phyloP scores from a whole-genome alignment of 2,329 filamentous ascomycete species.

The Lachnellula willkommii region DNA sequence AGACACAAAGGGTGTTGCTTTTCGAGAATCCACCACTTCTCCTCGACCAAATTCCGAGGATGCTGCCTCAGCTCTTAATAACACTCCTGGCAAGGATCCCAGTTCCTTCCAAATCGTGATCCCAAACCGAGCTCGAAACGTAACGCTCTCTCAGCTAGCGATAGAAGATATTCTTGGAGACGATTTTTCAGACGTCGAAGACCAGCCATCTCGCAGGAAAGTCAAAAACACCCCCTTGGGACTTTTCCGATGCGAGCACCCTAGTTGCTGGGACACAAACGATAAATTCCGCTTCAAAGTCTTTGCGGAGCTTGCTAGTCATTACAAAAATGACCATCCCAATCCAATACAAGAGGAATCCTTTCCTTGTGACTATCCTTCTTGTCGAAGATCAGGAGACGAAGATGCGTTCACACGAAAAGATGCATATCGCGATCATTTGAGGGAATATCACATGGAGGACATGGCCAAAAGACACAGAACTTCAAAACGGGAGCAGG shows the following conservation, averaged over 20 bases:
- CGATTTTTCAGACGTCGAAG: neutral
- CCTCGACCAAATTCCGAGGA: no score
- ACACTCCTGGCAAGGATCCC: neutral
- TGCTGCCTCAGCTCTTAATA: neutral
- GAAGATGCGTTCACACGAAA: conserved; percentile 37
- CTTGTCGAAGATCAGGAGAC: conserved; percentile 24
- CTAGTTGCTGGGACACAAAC: conserved; percentile 7
- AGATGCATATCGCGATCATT: conserved; percentile 42
- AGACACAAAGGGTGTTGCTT: no score
- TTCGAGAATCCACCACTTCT: no score
- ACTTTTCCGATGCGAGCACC: conserved; percentile 9
- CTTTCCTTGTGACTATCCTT: conserved; percentile 25
- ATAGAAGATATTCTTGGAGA: conserved; percentile 1
- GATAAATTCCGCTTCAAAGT: conserved; percentile 10
- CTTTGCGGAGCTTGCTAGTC: conserved; percentile 30
- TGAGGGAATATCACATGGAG: conserved; percentile 40
- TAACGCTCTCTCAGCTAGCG: neutral
- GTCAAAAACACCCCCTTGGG: neutral
- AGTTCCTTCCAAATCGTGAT: neutral
- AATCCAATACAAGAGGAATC: conserved; percentile 7
- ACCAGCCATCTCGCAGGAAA: neutral
- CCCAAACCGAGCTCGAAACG: neutral
- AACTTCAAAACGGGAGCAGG: conserved; percentile 4
- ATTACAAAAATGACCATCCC: conserved; percentile 26
- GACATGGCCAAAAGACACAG: conserved; percentile 22